Evolutionary conservation across 2,329 filamentous ascomycete genomes (phyloP).

Genomic region (Penicillium freii): DNA sequence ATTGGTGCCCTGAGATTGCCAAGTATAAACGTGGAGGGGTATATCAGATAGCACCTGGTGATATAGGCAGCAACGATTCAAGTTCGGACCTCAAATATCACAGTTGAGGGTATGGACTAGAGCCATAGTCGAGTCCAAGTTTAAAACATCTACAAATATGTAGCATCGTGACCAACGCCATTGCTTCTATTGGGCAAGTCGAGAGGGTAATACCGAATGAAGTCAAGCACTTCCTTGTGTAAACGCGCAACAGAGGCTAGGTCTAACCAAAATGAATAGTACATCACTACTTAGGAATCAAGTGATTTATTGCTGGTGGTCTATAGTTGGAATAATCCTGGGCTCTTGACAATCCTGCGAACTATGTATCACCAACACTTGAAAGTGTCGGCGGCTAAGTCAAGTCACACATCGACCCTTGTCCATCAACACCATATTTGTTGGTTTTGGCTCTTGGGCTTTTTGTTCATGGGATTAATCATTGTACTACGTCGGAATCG

Average conservation of each 20-base stretch:
- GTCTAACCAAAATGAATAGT: not conserved
- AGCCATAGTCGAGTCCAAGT: not conserved
- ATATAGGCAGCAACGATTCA: not conserved
- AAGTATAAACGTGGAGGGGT: not conserved
- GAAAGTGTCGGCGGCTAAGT: not conserved
- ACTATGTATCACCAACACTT: not conserved
- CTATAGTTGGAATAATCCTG: not conserved
- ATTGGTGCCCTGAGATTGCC: too few relatives aligned
- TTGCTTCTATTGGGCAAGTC: not conserved
- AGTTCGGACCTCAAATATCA: not conserved
- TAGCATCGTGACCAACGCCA: not conserved
- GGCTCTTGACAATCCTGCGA: not conserved
- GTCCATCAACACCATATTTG: not conserved
- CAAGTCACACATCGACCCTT: not conserved
- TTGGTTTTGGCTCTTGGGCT: not conserved
- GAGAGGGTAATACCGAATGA: not conserved
- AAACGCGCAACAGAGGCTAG: not conserved
- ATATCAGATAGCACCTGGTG: not conserved
- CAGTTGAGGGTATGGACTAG: too few relatives aligned
- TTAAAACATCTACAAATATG: not conserved
- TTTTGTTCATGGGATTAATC: not conserved
- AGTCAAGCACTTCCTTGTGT: not conserved
- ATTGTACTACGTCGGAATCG: not conserved
- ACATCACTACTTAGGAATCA: not conserved
- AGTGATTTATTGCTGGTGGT: not conserved